phyloP scores from a whole-genome alignment of 208 protist genomes.

The Balamuthia mandrillaris region DNA sequence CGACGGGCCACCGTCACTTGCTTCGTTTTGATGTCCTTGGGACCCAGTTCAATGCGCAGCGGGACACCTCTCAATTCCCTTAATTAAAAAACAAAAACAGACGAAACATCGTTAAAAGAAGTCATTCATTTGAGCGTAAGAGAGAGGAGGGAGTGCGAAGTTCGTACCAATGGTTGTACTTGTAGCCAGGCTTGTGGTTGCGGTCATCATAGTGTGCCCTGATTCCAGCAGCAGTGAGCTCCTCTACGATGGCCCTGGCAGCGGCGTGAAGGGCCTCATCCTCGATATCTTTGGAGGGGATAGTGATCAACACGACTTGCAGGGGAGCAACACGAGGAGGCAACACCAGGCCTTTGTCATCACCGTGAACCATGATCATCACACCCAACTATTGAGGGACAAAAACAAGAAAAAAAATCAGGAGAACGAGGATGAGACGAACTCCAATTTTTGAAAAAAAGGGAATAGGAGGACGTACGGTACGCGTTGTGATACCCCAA shows the following conservation, averaged over 20 bases:
- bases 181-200: conserved; percentile 94
- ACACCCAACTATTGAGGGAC: conserved; percentile 81
- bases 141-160: conserved; percentile 76
- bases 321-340: conserved; percentile 92
- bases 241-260: conserved; percentile 14
- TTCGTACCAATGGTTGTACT: conserved; percentile 97
- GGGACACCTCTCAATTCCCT: conserved; percentile 83
- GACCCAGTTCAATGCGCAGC: conserved; percentile 95
- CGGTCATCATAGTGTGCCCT: conserved; percentile 84
- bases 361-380: conserved; percentile 97
- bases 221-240: conserved; percentile 36
- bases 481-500: conserved; percentile 97
- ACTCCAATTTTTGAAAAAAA: no score
- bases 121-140: neutral
- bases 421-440: neutral
- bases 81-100: neutral
- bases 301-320: conserved; percentile 83
- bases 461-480: conserved; percentile 63
- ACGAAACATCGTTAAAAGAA: neutral
- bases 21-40: conserved; percentile 85
- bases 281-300: conserved; percentile 63
- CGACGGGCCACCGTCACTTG: conserved; percentile 54
- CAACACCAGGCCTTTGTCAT: conserved; percentile 97
- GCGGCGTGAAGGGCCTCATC: conserved; percentile 63
- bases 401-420: neutral